Evolutionary conservation across 768 basidiomycete species (phyloP).

Genomic region (Xerocomellus intermedius): DNA sequence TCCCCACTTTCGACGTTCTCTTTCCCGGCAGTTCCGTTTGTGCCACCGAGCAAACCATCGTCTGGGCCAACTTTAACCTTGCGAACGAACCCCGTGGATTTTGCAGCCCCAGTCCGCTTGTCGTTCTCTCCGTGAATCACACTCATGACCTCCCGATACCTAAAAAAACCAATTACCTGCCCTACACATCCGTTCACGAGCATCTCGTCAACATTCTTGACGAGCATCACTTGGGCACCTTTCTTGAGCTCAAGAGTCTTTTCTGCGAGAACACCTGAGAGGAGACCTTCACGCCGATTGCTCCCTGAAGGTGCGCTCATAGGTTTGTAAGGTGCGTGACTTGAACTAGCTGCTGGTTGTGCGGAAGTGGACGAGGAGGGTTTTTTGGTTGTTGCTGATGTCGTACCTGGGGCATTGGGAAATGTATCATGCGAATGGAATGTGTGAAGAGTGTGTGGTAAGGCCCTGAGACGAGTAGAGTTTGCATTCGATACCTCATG

Average conservation of each 20-base stretch:
- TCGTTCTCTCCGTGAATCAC: constrained; percentile 22
- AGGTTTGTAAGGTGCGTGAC: constrained; percentile 33
- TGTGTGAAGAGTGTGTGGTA: constrained; percentile 41
- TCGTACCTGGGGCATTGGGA: constrained; percentile 5
- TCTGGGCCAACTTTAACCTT: constrained; percentile 33
- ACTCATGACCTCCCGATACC: constrained; percentile 21
- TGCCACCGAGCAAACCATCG: constrained; percentile 19
- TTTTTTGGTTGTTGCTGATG: constrained; percentile 2
- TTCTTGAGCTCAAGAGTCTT: constrained; percentile 53
- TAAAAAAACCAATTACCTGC: constrained; percentile 53
- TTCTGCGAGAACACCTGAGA: constrained; percentile 63
- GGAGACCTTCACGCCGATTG: constrained; percentile 50
- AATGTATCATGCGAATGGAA: constrained; percentile 55
- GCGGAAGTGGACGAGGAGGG: not conserved
- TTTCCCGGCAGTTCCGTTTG: constrained; percentile 24
- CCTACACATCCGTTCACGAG: constrained; percentile 76
- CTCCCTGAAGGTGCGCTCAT: constrained; percentile 2
- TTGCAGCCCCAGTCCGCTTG: constrained; percentile 19
- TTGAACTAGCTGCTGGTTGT: not conserved
- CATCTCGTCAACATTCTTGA: constrained; percentile 60
- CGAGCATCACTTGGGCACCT: constrained; percentile 65
- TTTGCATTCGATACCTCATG: constrained; percentile 71
- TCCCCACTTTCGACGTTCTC: constrained; percentile 32
- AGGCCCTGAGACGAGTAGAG: constrained; percentile 45
- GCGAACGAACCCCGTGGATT: constrained; percentile 35